A percentile compares a stretch with the other conserved stretches of the same genome.
Evolutionary conservation across 192 early-diverging fungal genomes (phyloP).

Genomic region (Gonapodya sp.): DNA sequence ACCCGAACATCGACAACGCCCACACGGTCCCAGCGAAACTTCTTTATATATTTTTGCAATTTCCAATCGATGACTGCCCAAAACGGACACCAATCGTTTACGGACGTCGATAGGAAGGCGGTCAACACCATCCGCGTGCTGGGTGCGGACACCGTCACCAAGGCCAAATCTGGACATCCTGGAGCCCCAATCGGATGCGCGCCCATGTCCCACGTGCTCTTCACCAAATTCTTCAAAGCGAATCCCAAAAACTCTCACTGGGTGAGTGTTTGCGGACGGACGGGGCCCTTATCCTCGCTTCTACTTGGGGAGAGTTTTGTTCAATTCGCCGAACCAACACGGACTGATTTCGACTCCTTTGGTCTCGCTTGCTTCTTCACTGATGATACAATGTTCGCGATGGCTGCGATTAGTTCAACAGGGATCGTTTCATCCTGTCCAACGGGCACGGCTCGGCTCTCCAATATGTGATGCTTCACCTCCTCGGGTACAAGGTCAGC

Average conservation of each 20-base stretch:
- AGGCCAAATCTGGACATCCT: conserved; percentile 89
- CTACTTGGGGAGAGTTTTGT: background rate
- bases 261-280: conserved; percentile 52
- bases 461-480: conserved; percentile 82
- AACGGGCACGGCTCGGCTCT: conserved; percentile 96
- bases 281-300: too few species aligned
- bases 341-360: background rate
- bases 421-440: conserved; percentile 95
- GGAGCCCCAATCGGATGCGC: conserved; percentile 98
- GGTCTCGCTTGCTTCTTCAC: background rate
- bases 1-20: too few species aligned
- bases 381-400: background rate
- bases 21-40: too few species aligned
- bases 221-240: conserved; percentile 65
- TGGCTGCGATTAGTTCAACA: conserved; percentile 50
- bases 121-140: conserved; percentile 88
- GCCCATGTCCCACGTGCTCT: conserved; percentile 84
- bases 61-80: background rate
- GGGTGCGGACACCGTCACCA: conserved; percentile 78
- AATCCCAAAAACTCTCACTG: conserved; percentile 86
- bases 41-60: too few species aligned
- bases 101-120: conserved; percentile 38
- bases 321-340: background rate
- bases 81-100: conserved; percentile 12
- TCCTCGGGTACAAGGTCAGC: conserved; percentile 76